phyloP scores from a whole-genome alignment of 2,329 filamentous ascomycete species.

The Arthrobotrys entomopaga region DNA sequence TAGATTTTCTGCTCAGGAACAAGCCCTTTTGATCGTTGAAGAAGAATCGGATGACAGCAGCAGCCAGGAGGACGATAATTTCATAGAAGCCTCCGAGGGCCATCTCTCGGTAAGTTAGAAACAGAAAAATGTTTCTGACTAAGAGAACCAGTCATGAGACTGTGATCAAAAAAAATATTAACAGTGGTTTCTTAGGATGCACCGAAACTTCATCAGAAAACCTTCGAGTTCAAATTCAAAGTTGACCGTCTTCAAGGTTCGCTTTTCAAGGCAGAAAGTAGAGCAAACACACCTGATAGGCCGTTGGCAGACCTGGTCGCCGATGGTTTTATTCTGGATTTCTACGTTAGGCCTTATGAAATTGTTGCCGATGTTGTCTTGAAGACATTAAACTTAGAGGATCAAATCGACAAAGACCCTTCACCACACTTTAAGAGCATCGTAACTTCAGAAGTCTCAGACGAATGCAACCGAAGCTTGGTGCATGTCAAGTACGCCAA shows the following conservation, averaged over 20 bases:
- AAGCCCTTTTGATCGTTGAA: slow-evolving; percentile 82
- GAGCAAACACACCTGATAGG: slow-evolving; percentile 79
- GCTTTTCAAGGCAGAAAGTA: slow-evolving; percentile 84
- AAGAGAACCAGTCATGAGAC: too few species aligned
- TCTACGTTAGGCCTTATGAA: slow-evolving; percentile 87
- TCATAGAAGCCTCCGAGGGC: slow-evolving; percentile 74
- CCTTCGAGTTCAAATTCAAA: slow-evolving; percentile 95
- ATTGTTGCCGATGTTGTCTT: slow-evolving; percentile 93
- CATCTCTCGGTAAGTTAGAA: slow-evolving; percentile 41
- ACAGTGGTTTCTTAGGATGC: slow-evolving; percentile 33
- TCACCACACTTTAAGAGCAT: slow-evolving; percentile 95
- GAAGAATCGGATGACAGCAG: slow-evolving; percentile 45
- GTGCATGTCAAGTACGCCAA: slow-evolving; percentile 89
- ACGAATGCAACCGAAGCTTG: slow-evolving; percentile 66
- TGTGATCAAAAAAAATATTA: too few species aligned
- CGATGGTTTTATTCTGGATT: slow-evolving; percentile 85
- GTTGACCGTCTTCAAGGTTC: slow-evolving; percentile 95
- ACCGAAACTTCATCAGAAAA: slow-evolving; percentile 82
- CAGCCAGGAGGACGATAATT: slow-evolving; percentile 68
- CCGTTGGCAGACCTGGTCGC: slow-evolving; percentile 91
- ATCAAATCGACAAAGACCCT: slow-evolving; percentile 89
- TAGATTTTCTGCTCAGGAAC: slow-evolving; percentile 75
- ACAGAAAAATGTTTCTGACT: too few species aligned
- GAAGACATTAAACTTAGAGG: slow-evolving; percentile 86
- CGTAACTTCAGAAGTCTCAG: slow-evolving; percentile 87